Percentiles rank a stretch among this genome's conserved stretches.
Conservation (phyloP, 176 grass and related monocot species). For the Chloris gayana region DNA sequence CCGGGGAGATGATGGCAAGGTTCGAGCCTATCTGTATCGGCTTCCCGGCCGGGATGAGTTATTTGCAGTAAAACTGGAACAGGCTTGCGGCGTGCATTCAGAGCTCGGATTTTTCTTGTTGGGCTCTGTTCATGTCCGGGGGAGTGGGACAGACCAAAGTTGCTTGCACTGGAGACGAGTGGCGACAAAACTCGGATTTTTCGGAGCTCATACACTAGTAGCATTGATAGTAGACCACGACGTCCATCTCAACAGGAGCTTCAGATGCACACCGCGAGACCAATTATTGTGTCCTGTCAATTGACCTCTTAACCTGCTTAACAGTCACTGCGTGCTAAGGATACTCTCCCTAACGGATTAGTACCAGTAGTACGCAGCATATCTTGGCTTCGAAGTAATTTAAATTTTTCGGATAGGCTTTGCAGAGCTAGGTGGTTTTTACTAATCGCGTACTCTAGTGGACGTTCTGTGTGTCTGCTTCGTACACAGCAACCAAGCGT, state of each 20-base stretch:
- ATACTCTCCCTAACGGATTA: no score
- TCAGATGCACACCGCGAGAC: background rate
- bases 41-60: background rate
- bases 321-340: no score
- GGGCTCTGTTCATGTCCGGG: no score
- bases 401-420: background rate
- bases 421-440: background rate
- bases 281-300: background rate
- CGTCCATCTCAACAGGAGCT: background rate
- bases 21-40: background rate
- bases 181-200: background rate
- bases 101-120: no score
- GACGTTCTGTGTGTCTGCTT: constrained; percentile 12
- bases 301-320: background rate
- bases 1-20: background rate
- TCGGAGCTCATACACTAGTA: background rate
- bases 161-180: background rate
- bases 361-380: background rate
- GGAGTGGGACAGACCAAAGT: background rate
- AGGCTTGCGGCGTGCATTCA: no score
- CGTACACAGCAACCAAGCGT: background rate
- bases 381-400: background rate
- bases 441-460: background rate
- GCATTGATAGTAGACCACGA: background rate
- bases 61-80: no score